Evolutionary conservation across 805 yeast species (phyloP), one percentile per base, ranked within the genome.

Genomic region (Candida dajiaensis): DNA sequence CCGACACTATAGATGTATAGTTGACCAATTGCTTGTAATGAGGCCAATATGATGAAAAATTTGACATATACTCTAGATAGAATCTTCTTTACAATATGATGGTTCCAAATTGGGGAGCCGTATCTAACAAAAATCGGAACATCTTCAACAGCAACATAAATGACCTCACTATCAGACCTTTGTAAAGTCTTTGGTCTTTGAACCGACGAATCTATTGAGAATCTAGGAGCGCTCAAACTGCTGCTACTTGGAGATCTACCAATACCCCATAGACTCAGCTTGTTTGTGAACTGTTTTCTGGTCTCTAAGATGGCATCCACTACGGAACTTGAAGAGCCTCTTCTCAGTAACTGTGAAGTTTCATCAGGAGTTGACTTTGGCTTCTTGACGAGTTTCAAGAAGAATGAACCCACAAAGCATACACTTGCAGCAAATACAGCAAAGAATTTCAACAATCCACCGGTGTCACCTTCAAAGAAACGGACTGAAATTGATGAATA

Each of bases 1-100:
- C 95, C 95, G 31, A 85, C 81, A 3, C 85, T 75, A 57, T 73
- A 85, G 23, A 85, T 84, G 58, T 84, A 85, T 62, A 78, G 76
- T 59, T 84, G 90, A 4, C 89, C 86, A 38, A 80, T 68, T 1
- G 87, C 83, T 57, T 82, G 77, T 39, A 78, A 64, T 6, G 77
- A 61, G 0, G 85, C 78, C 21, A 83, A 67, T n/a, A 80, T 69
- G 7, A 78, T 40, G 53, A 71, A 81, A 52, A 79, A 83, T 9
- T 73, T 64, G 18, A 81, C 50, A 48, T 80, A 85, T 2, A 65
- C 33, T 21, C 60, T 44, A 10, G 56, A 49, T 8, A 36, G 38
- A 20, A 60, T 54, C 8, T 56, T 46, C 40, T 58, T 48, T 10
- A 58, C 35, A 10, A 58, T 50, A 16, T 57, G 52, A 38, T 57